Base-by-base conservation (phyloP, 1,139 yeast genomes). In the Taphrina betulina region DNA sequence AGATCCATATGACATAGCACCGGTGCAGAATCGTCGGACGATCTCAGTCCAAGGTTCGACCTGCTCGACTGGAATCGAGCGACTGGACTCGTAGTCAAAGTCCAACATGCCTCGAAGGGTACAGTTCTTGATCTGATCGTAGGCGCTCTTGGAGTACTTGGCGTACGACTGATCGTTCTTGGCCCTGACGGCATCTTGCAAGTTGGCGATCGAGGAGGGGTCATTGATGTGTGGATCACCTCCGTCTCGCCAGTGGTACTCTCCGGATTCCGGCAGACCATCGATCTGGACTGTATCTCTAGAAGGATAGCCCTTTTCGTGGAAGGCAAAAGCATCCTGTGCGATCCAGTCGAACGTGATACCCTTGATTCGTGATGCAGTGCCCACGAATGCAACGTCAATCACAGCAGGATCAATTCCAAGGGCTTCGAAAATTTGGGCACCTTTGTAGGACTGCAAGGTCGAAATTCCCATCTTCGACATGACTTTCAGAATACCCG, bases 1-100 rank as follows among this genome's bases (percentile, higher is more conserved):
- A 53, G 97, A 90, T 68, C 98, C 98, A 68, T 92, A 92, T 3
- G 96, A 89, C 98, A 92, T 92, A 59, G 98, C 98, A 75, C 98
- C 98, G 28, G 98, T 90, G 64, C 90, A 92, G 69, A 92, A 92
- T 67, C 98, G 82, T 67, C 96, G 84, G 36, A 90, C 98, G 70
- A 92, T 92, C 71, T 90, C 98, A 40, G 97, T 92, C 98, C 98
- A 92, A 50, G 98, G 98, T 75, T 92, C 98, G 63, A 92, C 98
- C 74, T 92, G 97, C 67, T 92, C 98, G 62, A 92, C 74, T 57
- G 97, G 97, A 59, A 92, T 94, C 4, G 92, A 78, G 3, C 76
- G 77, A 0, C 88, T 77, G 61, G 71, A 71, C 36, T 81, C 87
- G 67, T 73, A 86, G 71, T 92, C 96, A 68, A 92, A 85, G 71